Percentiles rank a stretch among this genome's conserved stretches.
These are phyloP conservation scores for Suaeda aralocaspica DNA, from an alignment of 148 eudicot species.

Conservation along the genomic window DNA sequence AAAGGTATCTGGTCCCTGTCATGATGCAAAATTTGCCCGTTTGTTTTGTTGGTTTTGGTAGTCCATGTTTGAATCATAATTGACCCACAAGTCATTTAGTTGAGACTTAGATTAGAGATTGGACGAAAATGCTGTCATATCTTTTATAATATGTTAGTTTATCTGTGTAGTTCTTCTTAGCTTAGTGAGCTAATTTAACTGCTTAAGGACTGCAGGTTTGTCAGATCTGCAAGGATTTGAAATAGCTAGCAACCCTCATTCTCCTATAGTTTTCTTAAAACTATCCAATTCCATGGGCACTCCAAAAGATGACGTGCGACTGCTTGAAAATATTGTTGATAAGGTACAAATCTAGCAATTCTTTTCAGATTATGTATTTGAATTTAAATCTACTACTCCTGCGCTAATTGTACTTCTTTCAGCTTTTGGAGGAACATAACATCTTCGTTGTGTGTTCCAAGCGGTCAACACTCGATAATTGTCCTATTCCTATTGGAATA, in stretches of 20 bases:
- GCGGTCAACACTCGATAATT: conserved; percentile 72
- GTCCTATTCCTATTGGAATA: conserved; percentile 66
- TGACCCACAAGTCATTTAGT: background rate
- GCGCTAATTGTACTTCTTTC: conserved; percentile 22
- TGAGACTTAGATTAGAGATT: background rate
- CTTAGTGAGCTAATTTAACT: conserved; percentile 13
- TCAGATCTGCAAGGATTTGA: conserved; percentile 59
- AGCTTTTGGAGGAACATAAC: conserved; percentile 68
- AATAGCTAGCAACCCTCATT: conserved; percentile 62
- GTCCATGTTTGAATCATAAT: background rate
- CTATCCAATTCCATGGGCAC: conserved; percentile 64
- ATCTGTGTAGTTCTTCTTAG: background rate
- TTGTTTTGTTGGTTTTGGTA: background rate
- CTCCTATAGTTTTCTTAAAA: conserved; percentile 69
- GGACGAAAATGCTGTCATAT: too few species aligned
- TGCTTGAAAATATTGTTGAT: conserved; percentile 74
- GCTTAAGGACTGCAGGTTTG: conserved; percentile 47
- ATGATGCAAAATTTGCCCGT: background rate
- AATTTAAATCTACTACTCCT: background rate
- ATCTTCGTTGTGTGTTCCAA: conserved; percentile 67
- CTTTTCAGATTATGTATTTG: background rate
- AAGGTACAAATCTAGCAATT: conserved; percentile 32
- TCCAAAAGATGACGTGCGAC: conserved; percentile 47
- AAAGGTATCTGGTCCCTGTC: background rate
- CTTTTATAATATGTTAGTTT: background rate